A percentile compares a stretch with the other conserved stretches of the same genome.
These are phyloP conservation scores for Globisporangium parvum DNA, from an alignment of 352 stramenopile genomes.

Conservation along the genomic window DNA sequence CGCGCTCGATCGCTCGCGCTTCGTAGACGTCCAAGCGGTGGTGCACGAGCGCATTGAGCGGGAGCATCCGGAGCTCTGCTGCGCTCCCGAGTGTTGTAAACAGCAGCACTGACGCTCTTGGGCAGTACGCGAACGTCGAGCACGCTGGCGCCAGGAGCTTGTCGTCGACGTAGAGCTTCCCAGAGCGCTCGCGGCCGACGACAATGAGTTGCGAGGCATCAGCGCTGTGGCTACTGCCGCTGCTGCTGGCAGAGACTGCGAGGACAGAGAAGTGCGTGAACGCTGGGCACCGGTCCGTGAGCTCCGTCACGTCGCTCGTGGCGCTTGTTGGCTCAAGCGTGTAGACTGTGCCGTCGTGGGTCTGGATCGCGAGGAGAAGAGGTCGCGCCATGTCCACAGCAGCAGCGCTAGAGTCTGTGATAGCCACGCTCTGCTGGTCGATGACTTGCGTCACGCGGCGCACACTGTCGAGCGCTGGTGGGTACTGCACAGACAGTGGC, in stretches of 20 bases:
- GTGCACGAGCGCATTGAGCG: slow-evolving; percentile 21
- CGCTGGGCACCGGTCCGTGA: slow-evolving; percentile 17
- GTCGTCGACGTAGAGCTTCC: slow-evolving; percentile 49
- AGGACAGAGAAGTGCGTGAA: slow-evolving; percentile 37
- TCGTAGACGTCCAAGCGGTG: slow-evolving; percentile 20
- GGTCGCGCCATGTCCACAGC: too few species aligned
- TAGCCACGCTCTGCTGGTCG: background rate
- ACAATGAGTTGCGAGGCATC: slow-evolving; percentile 13
- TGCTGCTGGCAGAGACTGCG: background rate
- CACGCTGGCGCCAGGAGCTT: slow-evolving; percentile 33
- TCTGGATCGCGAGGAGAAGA: slow-evolving; percentile 27
- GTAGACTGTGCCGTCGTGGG: slow-evolving; percentile 31
- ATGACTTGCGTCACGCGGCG: slow-evolving; percentile 9
- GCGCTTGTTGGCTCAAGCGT: slow-evolving; percentile 8
- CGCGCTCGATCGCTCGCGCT: slow-evolving; percentile 52
- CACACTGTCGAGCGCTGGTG: slow-evolving; percentile 12
- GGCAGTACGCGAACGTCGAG: slow-evolving; percentile 56
- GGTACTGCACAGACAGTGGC: slow-evolving; percentile 1
- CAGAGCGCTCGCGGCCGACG: slow-evolving; percentile 33
- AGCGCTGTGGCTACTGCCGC: slow-evolving; percentile 1
- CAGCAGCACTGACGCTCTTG: slow-evolving; percentile 34
- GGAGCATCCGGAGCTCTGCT: slow-evolving; percentile 46
- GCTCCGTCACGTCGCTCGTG: slow-evolving; percentile 1
- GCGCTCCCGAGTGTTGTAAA: slow-evolving; percentile 61
- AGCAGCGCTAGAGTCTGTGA: background rate